phyloP scores from a whole-genome alignment of 805 yeast species.

The Spathaspora hagerdaliae region DNA sequence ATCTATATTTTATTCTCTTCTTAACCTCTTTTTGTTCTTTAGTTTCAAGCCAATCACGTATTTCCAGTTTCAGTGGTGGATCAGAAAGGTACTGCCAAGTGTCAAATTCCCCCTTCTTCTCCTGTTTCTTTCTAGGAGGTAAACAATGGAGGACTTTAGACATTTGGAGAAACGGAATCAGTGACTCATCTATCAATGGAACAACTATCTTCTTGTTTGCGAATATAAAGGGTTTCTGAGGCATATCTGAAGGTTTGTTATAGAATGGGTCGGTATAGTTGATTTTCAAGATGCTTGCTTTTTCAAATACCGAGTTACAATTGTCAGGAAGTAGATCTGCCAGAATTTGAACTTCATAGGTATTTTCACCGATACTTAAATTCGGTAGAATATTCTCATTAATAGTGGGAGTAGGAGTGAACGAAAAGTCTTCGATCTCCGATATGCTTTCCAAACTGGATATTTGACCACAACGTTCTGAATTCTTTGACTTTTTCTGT shows the following conservation, averaged over 20 bases:
- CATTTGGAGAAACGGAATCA: slow-evolving; percentile 2
- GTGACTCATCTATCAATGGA: slow-evolving; percentile 14
- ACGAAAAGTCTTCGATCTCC: not conserved
- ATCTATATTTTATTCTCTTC: slow-evolving; percentile 20
- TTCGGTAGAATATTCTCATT: not conserved
- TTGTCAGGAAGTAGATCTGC: slow-evolving; percentile 10
- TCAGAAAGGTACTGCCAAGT: slow-evolving; percentile 42
- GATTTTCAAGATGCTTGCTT: slow-evolving; percentile 44
- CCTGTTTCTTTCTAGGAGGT: not conserved
- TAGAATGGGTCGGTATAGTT: slow-evolving; percentile 65
- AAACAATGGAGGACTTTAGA: not conserved
- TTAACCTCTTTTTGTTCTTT: slow-evolving; percentile 10
- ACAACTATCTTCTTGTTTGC: slow-evolving; percentile 64
- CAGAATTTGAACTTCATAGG: slow-evolving; percentile 21
- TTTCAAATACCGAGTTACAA: slow-evolving; percentile 31
- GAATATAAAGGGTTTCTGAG: slow-evolving; percentile 52
- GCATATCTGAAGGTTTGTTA: slow-evolving; percentile 49
- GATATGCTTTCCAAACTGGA: not conserved
- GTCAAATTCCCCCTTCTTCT: not conserved
- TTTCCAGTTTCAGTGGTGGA: slow-evolving; percentile 47
- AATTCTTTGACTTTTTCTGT: slow-evolving; percentile 10
- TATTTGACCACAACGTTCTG: not conserved
- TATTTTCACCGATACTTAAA: slow-evolving; percentile 4
- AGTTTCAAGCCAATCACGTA: slow-evolving; percentile 29
- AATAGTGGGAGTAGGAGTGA: slow-evolving; percentile 1